phyloP scores from a whole-genome alignment of 2,329 filamentous ascomycete genomes.

The Fusarium heterosporum region DNA sequence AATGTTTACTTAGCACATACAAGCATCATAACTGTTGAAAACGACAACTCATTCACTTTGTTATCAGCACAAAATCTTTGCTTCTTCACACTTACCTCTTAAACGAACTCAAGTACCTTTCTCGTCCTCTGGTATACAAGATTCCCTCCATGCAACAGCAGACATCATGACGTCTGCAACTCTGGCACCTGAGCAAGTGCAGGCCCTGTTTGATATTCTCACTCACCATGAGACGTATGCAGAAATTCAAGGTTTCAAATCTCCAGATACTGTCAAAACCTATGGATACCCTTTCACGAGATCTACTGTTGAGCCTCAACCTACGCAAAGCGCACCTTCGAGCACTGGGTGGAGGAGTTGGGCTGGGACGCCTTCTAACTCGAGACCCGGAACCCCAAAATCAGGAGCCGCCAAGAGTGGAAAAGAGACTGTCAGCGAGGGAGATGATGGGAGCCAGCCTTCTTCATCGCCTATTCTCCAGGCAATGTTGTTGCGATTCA shows the following conservation, averaged over 20 bases:
- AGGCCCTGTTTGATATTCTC: slow-evolving; percentile 69
- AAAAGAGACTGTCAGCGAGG: slow-evolving; percentile 16
- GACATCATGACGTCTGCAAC: slow-evolving; percentile 41
- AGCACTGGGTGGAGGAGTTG: slow-evolving; percentile 36
- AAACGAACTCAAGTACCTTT: neutral
- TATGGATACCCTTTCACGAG: slow-evolving; percentile 77
- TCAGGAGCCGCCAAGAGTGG: slow-evolving; percentile 33
- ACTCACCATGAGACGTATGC: slow-evolving; percentile 70
- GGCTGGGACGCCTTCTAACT: slow-evolving; percentile 43
- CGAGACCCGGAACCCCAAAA: slow-evolving; percentile 47
- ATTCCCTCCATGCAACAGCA: slow-evolving; percentile 26
- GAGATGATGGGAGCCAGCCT: slow-evolving; percentile 39
- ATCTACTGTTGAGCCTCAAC: slow-evolving; percentile 31
- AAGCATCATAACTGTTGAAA: neutral
- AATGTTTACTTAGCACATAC: neutral
- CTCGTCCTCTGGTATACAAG: neutral
- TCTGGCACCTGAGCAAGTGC: slow-evolving; percentile 57
- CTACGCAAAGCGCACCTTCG: slow-evolving; percentile 19
- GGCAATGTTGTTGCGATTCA: slow-evolving; percentile 72
- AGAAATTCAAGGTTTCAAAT: slow-evolving; percentile 79
- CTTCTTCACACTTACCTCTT: neutral
- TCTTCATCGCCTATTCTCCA: slow-evolving; percentile 75
- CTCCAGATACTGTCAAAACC: slow-evolving; percentile 69
- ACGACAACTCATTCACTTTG: neutral
- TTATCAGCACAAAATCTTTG: neutral